Base-by-base conservation (phyloP, 345 rosid genomes). In the Hypericum perforatum region DNA sequence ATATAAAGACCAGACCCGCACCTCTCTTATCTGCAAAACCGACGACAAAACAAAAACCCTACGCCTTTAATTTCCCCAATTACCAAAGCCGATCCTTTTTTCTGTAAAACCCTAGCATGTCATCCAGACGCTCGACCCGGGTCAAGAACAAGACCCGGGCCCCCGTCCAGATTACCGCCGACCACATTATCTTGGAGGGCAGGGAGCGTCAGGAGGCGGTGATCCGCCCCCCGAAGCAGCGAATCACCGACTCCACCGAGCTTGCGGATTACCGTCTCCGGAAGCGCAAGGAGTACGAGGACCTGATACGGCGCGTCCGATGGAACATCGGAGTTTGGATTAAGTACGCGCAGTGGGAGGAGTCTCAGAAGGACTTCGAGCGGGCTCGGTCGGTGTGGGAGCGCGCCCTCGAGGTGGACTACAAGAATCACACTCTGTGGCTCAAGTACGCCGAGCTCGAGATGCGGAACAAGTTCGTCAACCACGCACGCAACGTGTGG, bases 131-230 rank as follows among this genome's bases (percentile, higher is more conserved):
- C 0, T 86, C 96, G 0, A 82, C 89, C 6, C 75, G 96, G 6
- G 97, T 86, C 38, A 90, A 86, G 67, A 86, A 90, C 81, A 90
- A 90, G 54, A 80, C 94, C 1, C 89, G 94, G 0, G 94, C 97
- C 0, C 83, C 97, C 0, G 65, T 86, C 0, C 97, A 86, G 58
- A 90, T 90, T 56, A 90, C 94, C 0, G 94, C 94, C 3, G 97
- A 90, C 63, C 95, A 84, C 61, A 80, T 90, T 54, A 78, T 90
- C 7, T 77, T 91, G 0, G 95, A 90, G 60, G 89, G 95, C 22
- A 74, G 91, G 0, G 94, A 86, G 70, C 79, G 89, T 0, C 94
- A 78, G 51, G 97, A 86, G 59, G 80, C 96, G 0, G 96, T 86
- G 59, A 78, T 86, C 70, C 80, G 91, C 7, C 94, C 86, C 0